Percentiles rank a stretch among this genome's conserved stretches.
phyloP scores from a whole-genome alignment of 2,329 filamentous ascomycete species.

The Fusarium sp. region DNA sequence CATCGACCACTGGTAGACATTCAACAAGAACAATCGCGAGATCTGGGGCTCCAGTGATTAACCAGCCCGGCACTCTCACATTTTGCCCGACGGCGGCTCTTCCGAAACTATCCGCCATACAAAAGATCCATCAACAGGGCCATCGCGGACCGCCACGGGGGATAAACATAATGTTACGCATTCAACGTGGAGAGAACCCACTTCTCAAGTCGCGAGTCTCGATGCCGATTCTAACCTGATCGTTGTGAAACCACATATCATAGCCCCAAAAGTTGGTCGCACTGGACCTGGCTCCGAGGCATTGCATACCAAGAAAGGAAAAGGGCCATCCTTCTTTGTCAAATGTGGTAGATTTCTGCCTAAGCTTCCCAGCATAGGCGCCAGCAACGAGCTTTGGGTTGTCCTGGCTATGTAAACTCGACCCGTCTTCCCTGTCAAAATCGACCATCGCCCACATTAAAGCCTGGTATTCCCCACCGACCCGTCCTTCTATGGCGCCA shows the following conservation, averaged over 20 bases:
- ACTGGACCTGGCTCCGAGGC: slow-evolving; percentile 1
- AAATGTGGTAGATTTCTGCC: slow-evolving; percentile 27
- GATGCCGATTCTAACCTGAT: slow-evolving; percentile 12
- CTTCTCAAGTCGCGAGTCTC: slow-evolving; percentile 6
- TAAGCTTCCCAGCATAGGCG: slow-evolving; percentile 10
- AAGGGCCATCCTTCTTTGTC: slow-evolving; percentile 4
- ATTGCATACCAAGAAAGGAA: slow-evolving; percentile 6
- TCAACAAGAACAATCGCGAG: neutral
- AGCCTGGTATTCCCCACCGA: slow-evolving; percentile 38
- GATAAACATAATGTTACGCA: slow-evolving; percentile 33
- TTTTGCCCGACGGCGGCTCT: slow-evolving; percentile 12
- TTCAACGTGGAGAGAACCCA: slow-evolving; percentile 28
- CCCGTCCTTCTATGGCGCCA: slow-evolving; percentile 45
- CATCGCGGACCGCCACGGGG: slow-evolving; percentile 14
- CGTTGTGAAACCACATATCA: slow-evolving; percentile 18
- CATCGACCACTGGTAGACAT: neutral
- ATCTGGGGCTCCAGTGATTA: slow-evolving; percentile 10
- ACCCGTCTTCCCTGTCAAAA: slow-evolving; percentile 25
- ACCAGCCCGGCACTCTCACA: neutral
- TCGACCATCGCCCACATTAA: slow-evolving; percentile 34
- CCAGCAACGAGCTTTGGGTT: slow-evolving; percentile 10
- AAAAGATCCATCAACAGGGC: slow-evolving; percentile 22
- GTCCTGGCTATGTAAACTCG: slow-evolving; percentile 8
- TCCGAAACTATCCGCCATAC: slow-evolving; percentile 23
- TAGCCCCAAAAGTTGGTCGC: slow-evolving; percentile 2